Evolutionary conservation across 192 early-diverging fungal genomes (phyloP).

Genomic region (Glomus cerebriforme): DNA sequence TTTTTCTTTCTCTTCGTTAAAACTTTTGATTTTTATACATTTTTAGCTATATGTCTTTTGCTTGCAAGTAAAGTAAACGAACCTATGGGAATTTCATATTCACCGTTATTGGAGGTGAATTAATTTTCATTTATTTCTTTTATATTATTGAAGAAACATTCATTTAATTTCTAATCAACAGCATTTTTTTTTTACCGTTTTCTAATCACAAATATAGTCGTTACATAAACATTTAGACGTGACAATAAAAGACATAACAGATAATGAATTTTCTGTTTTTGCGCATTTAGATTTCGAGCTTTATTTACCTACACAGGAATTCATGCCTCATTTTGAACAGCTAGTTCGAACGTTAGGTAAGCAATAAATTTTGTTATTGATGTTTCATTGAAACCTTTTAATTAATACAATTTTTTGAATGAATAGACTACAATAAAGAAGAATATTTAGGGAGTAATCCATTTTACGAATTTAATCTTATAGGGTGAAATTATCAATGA

Average conservation of each 20-base stretch:
- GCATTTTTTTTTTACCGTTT: not conserved
- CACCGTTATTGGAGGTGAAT: slow-evolving; percentile 55
- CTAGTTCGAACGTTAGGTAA: slow-evolving; percentile 42
- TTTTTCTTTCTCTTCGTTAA: slow-evolving; percentile 22
- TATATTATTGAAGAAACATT: not conserved
- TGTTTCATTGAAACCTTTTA: not conserved
- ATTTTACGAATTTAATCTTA: slow-evolving; percentile 20
- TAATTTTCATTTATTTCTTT: not conserved
- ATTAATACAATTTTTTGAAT: not conserved
- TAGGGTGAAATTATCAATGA: not conserved
- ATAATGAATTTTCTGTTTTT: slow-evolving; percentile 92
- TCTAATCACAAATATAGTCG: slow-evolving; percentile 42
- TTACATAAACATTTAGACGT: slow-evolving; percentile 79
- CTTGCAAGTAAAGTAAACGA: slow-evolving; percentile 88
- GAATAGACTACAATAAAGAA: slow-evolving; percentile 9
- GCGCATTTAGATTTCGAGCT: slow-evolving; percentile 88
- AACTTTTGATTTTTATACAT: not conserved
- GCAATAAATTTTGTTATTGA: not conserved
- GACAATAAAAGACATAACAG: slow-evolving; percentile 72
- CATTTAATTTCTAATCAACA: slow-evolving; percentile 1
- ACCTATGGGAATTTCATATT: slow-evolving; percentile 69
- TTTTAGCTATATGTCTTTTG: slow-evolving; percentile 72
- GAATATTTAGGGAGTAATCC: slow-evolving; percentile 16
- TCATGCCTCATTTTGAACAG: slow-evolving; percentile 91
- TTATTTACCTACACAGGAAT: slow-evolving; percentile 82